A percentile compares a stretch with the other conserved stretches of the same genome.
These are phyloP conservation scores for Hypoxylon lenormandii DNA, from an alignment of 495 filamentous ascomycete genomes.

Conservation along the genomic window DNA sequence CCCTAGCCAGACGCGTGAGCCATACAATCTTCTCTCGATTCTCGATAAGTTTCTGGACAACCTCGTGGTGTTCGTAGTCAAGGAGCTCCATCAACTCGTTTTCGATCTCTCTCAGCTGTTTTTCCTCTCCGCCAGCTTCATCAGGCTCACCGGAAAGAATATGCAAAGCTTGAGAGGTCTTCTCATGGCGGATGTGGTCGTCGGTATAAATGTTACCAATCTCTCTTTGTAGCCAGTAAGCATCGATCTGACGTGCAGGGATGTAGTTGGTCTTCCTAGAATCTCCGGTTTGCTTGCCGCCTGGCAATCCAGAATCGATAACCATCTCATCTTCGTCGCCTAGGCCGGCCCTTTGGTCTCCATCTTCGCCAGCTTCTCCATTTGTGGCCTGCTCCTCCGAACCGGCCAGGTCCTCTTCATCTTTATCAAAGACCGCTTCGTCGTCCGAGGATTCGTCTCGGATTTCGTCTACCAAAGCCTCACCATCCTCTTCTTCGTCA, in stretches of 20 bases:
- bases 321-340: slow-evolving; percentile 79
- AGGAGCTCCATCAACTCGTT: slow-evolving; percentile 99
- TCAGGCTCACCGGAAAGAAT: slow-evolving; percentile 81
- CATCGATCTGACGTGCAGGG: slow-evolving; percentile 88
- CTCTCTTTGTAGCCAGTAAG: slow-evolving; percentile 95
- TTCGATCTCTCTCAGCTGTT: slow-evolving; percentile 88
- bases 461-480: slow-evolving; percentile 80
- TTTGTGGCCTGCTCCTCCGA: slow-evolving; percentile 66
- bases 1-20: slow-evolving; percentile 88
- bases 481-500: slow-evolving; percentile 90
- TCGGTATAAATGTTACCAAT: slow-evolving; percentile 88
- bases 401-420: slow-evolving; percentile 75
- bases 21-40: slow-evolving; percentile 94
- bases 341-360: slow-evolving; percentile 60
- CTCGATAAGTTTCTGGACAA: slow-evolving; percentile 90
- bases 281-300: slow-evolving; percentile 52
- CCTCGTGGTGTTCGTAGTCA: slow-evolving; percentile 93
- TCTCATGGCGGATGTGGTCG: slow-evolving; percentile 88
- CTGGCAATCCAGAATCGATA: slow-evolving; percentile 71
- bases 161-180: slow-evolving; percentile 81
- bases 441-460: slow-evolving; percentile 89
- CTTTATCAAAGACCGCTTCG: slow-evolving; percentile 63
- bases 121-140: slow-evolving; percentile 77
- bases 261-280: slow-evolving; percentile 72
- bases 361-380: slow-evolving; percentile 65